These are phyloP conservation scores for Macrocybe gigantea DNA, from an alignment of 768 basidiomycete genomes.

Conservation along the genomic window DNA sequence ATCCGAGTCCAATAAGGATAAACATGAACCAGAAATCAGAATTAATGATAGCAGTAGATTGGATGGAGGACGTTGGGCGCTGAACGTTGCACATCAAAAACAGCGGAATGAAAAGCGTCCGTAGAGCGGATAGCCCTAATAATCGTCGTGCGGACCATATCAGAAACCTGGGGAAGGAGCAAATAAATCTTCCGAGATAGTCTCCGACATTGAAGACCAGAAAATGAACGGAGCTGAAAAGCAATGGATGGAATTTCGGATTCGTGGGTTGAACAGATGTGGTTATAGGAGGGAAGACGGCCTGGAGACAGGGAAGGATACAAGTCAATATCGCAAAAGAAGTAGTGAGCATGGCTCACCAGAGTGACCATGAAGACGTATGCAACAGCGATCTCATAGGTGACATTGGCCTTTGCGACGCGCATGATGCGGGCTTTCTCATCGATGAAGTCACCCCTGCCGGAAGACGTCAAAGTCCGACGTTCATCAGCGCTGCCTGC, in stretches of 20 bases:
- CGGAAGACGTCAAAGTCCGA: conserved; percentile 29
- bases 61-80: conserved; percentile 27
- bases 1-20: conserved; percentile 68
- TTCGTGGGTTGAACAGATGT: conserved; percentile 67
- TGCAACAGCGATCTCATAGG: conserved; percentile 67
- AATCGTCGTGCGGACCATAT: conserved; percentile 68
- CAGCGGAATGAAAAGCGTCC: conserved; percentile 80
- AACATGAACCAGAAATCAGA: conserved; percentile 76
- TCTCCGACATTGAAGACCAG: conserved; percentile 72
- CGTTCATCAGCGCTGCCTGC: conserved; percentile 24
- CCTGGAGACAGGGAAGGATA: conserved; percentile 33
- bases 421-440: conserved; percentile 40
- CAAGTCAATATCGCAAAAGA: background rate
- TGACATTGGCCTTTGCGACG: conserved; percentile 57
- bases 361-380: conserved; percentile 78
- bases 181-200: conserved; percentile 62
- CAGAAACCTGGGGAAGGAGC: conserved; percentile 56
- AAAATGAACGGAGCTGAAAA: conserved; percentile 79
- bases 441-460: conserved; percentile 16
- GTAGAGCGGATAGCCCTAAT: conserved; percentile 54
- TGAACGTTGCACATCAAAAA: conserved; percentile 88
- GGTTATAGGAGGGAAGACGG: conserved; percentile 85
- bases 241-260: conserved; percentile 63
- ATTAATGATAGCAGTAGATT: conserved; percentile 49
- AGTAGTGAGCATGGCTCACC: conserved; percentile 35